Evolutionary conservation across 2,329 filamentous ascomycete genomes (phyloP).

Genomic region (Xylariaceae sp.): DNA sequence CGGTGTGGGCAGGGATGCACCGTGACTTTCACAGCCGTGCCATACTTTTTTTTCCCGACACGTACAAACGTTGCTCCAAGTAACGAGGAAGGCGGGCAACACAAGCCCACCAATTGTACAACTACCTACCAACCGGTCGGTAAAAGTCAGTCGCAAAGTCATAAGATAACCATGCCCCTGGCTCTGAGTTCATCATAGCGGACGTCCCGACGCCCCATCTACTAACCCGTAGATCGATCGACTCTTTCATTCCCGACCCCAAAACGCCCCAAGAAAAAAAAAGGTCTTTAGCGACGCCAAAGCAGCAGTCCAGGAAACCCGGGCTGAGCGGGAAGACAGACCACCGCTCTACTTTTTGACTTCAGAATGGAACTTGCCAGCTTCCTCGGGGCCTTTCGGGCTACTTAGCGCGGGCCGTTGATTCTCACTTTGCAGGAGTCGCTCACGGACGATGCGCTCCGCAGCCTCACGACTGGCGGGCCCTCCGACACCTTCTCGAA

Average conservation of each 20-base stretch:
- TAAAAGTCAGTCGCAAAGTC: not conserved
- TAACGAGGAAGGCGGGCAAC: not conserved
- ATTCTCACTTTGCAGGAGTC: conserved; percentile 50
- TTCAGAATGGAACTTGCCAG: conserved; percentile 61
- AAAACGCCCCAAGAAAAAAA: not conserved
- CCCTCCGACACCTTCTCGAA: conserved; percentile 34
- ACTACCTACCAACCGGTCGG: too few relatives aligned
- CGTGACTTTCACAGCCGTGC: too few relatives aligned
- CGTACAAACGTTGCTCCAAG: not conserved
- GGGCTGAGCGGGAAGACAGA: not conserved
- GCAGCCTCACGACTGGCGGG: conserved; percentile 49
- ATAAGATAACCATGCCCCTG: conserved; percentile 7
- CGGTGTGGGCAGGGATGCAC: too few relatives aligned
- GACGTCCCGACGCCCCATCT: conserved; percentile 2
- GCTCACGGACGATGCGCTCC: conserved; percentile 60
- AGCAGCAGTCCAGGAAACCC: not conserved
- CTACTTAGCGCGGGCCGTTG: conserved; percentile 40
- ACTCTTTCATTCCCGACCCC: not conserved
- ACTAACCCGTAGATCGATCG: not conserved
- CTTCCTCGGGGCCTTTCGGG: conserved; percentile 41
- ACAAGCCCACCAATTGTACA: too few relatives aligned
- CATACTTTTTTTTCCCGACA: too few relatives aligned
- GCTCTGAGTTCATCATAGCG: conserved; percentile 13
- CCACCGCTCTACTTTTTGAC: conserved; percentile 36
- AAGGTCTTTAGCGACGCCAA: not conserved